A percentile compares a stretch with the other conserved stretches of the same genome.
Evolutionary conservation across 1,284 basidiomycete species (phyloP).

Genomic region (Neolentinus lepideus): DNA sequence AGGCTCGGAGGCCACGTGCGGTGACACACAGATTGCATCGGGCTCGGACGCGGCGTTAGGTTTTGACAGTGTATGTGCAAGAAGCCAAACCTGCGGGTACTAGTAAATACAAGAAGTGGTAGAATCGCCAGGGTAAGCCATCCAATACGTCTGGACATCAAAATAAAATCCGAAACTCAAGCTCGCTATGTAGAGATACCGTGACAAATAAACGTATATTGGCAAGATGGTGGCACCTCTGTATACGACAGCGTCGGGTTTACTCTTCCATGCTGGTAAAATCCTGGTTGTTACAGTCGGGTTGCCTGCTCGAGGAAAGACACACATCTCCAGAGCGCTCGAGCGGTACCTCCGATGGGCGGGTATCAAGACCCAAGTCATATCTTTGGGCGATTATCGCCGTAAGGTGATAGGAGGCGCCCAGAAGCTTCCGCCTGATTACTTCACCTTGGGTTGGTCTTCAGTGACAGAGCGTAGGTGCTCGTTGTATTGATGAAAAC

Average conservation of each 20-base stretch:
- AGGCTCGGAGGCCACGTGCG: neutral
- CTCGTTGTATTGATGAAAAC: slow-evolving; percentile 4
- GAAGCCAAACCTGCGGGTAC: too few relatives aligned
- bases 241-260: slow-evolving; percentile 77
- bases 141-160: too few relatives aligned
- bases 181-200: neutral
- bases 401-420: slow-evolving; percentile 86
- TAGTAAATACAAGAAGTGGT: too few relatives aligned
- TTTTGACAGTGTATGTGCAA: too few relatives aligned
- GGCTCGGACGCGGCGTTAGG: too few relatives aligned
- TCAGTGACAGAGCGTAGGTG: too few relatives aligned
- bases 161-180: neutral
- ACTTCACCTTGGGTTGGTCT: slow-evolving; percentile 75
- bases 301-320: slow-evolving; percentile 91
- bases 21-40: too few relatives aligned
- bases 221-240: slow-evolving; percentile 75
- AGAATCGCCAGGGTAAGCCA: neutral
- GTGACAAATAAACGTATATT: neutral
- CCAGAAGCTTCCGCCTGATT: slow-evolving; percentile 84
- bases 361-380: slow-evolving; percentile 92
- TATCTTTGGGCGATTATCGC: slow-evolving; percentile 93
- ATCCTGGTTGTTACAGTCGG: slow-evolving; percentile 91
- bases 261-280: slow-evolving; percentile 92
- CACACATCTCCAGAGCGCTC: slow-evolving; percentile 91
- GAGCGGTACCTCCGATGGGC: slow-evolving; percentile 98